These are phyloP conservation scores for Colletotrichum spaethianum DNA, from an alignment of 2,329 filamentous ascomycete genomes.

Conservation along the genomic window DNA sequence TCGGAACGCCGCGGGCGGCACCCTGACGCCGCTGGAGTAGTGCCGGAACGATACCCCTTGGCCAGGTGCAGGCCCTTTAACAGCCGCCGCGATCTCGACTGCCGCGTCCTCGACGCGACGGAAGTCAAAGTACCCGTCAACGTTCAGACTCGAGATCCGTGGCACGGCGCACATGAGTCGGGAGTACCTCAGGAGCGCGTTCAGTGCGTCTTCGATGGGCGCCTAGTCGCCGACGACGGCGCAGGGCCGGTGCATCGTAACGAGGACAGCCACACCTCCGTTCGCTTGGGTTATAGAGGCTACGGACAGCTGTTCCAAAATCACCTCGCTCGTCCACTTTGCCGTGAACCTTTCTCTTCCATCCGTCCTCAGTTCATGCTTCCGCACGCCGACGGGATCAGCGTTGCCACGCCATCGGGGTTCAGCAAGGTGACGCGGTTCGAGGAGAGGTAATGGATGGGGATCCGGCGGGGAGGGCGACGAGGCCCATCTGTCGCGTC, in stretches of 20 bases:
- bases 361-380: conserved; percentile 40
- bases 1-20: conserved; percentile 32
- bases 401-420: neutral
- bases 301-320: conserved; percentile 46
- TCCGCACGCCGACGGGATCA: neutral
- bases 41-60: neutral
- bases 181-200: neutral
- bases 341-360: conserved; percentile 50
- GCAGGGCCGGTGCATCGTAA: conserved; percentile 45
- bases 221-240: conserved; percentile 6
- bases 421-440: conserved; percentile 4
- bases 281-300: conserved; percentile 1
- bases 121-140: conserved; percentile 9
- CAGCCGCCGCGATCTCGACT: neutral
- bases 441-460: conserved; percentile 36
- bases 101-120: neutral
- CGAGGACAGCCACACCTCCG: conserved; percentile 30
- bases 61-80: neutral
- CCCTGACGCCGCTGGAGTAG: conserved; percentile 40
- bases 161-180: neutral
- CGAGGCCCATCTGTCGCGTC: conserved; percentile 24
- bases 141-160: neutral
- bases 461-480: conserved; percentile 38
- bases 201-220: conserved; percentile 6
- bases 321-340: conserved; percentile 52